Percentiles rank a stretch among this genome's conserved stretches.
phyloP scores from a whole-genome alignment of 768 basidiomycete genomes.

The Termitomyces sp. region DNA sequence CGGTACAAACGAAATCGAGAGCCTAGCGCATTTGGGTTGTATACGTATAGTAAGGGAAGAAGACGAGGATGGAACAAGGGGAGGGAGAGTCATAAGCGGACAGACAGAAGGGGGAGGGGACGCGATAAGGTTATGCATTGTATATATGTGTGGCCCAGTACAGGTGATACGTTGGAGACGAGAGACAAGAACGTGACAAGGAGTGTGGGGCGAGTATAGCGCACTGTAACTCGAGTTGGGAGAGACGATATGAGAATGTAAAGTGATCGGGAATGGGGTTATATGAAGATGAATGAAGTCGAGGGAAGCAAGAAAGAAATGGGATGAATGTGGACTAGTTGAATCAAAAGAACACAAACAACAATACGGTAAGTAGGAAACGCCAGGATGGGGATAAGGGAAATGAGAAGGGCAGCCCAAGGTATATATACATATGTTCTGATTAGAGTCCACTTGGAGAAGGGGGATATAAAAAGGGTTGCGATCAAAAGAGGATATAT shows the following conservation, averaged over 20 bases:
- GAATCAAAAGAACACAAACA: not conserved
- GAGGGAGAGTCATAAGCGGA: not conserved
- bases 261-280: not conserved
- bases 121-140: not conserved
- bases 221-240: constrained; percentile 18
- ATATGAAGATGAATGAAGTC: not conserved
- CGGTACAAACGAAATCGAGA: constrained; percentile 6
- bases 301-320: not conserved
- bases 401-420: constrained; percentile 5
- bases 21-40: not conserved
- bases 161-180: not conserved
- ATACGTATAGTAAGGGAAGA: constrained; percentile 1
- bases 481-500: constrained; percentile 3
- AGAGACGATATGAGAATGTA: not conserved
- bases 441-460: constrained; percentile 9
- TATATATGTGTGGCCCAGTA: constrained; percentile 2
- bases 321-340: not conserved
- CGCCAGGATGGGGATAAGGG: constrained; percentile 3
- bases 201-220: constrained; percentile 15
- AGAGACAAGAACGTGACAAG: constrained; percentile 6
- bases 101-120: not conserved
- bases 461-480: constrained; percentile 15
- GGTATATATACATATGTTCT: constrained; percentile 13
- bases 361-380: constrained; percentile 13
- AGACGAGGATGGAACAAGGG: not conserved